These are phyloP conservation scores for Orobanche coerulescens DNA, from an alignment of 257 asterid genomes.

Conservation along the genomic window DNA sequence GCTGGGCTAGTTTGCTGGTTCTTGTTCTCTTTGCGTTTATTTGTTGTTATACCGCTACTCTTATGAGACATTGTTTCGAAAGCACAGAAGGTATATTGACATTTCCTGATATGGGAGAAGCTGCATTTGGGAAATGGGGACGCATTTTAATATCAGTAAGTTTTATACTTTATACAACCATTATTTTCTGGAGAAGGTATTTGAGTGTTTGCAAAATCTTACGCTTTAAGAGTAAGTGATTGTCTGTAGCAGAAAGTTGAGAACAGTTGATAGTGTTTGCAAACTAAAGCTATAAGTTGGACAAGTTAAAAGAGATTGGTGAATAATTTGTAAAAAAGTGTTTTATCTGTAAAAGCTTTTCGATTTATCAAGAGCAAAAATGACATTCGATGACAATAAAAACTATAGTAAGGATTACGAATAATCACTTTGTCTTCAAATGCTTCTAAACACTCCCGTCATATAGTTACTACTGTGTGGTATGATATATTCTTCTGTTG, in stretches of 20 bases:
- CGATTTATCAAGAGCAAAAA: background rate
- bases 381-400: background rate
- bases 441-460: background rate
- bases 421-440: background rate
- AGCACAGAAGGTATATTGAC: constrained; percentile 57
- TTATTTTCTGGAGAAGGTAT: constrained; percentile 2
- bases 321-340: background rate
- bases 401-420: background rate
- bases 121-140: constrained; percentile 83
- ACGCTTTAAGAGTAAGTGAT: background rate
- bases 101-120: constrained; percentile 92
- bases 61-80: constrained; percentile 75
- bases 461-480: background rate
- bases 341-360: background rate
- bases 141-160: constrained; percentile 72
- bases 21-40: constrained; percentile 59
- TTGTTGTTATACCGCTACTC: constrained; percentile 79
- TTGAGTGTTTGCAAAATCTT: background rate
- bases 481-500: background rate
- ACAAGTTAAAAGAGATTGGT: background rate
- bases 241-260: background rate
- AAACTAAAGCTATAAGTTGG: background rate
- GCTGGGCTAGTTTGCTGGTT: constrained; percentile 69
- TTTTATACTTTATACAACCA: background rate
- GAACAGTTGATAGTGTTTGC: background rate